Percentiles rank a stretch among this genome's conserved stretches.
Conservation (phyloP, 2,329 filamentous ascomycete genomes). For the Neophaeococcomyces aloes region DNA sequence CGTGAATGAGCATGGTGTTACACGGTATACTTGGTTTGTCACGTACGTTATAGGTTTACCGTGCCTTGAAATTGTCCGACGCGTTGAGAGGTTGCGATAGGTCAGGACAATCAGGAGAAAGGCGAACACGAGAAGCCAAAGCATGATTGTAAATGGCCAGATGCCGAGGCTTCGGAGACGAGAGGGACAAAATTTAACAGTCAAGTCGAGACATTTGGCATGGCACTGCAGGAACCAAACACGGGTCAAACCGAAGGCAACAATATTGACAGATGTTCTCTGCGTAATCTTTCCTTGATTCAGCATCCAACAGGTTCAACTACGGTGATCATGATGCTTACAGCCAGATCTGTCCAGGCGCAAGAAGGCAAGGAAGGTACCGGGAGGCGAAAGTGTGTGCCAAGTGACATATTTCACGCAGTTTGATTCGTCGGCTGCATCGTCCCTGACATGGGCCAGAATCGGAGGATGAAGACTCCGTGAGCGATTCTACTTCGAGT, state of each 20-base stretch:
- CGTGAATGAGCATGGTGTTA: constrained; percentile 1
- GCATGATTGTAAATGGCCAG: constrained; percentile 6
- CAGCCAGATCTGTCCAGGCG: background rate
- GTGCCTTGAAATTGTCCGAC: too few species aligned
- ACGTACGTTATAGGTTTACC: constrained; percentile 10
- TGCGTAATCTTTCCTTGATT: too few species aligned
- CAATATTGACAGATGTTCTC: too few species aligned
- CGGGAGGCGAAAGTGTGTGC: background rate
- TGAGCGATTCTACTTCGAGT: too few species aligned
- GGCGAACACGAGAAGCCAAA: constrained; percentile 8
- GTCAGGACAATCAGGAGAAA: constrained; percentile 7
- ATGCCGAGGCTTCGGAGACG: too few species aligned
- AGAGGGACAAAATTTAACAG: too few species aligned
- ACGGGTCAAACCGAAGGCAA: too few species aligned
- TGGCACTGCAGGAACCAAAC: too few species aligned
- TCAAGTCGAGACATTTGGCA: too few species aligned
- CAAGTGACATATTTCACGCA: background rate
- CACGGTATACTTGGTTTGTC: constrained; percentile 11
- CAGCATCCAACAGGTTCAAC: too few species aligned
- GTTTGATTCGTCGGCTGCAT: constrained; percentile 1
- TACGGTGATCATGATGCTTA: background rate
- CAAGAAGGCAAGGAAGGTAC: background rate
- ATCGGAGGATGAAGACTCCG: too few species aligned
- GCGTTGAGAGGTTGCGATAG: constrained; percentile 5
- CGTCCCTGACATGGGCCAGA: constrained; percentile 5